Base-by-base conservation (phyloP, 2,329 filamentous ascomycete species). In the Colletotrichum eleusines region DNA sequence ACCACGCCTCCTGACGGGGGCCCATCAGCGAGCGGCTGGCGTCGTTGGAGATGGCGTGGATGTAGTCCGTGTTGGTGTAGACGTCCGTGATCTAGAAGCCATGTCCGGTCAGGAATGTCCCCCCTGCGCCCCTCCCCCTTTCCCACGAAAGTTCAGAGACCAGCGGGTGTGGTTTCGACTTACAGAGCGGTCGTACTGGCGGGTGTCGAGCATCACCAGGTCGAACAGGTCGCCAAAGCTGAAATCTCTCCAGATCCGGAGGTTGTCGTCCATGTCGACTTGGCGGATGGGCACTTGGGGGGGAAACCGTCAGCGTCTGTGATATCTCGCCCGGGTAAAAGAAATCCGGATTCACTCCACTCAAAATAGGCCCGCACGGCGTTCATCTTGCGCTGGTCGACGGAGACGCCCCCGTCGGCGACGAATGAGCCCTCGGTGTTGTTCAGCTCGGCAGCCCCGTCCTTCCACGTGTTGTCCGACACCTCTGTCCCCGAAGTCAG, bases 311-410 rank as follows among this genome's bases (percentile, higher is more conserved):
- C 16, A 72, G 50, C 26, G 18, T 18, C 5, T 20, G 28, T 1
- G 44, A 16, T 12, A 18, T 5, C 3, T 11, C 18, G 3, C 14
- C 3, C 16, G n/a, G n/a, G n/a, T n/a, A n/a, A n/a, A 16, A 12
- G 31, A 18, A 9, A 18, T 1, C 38, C 28, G 5, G 3, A 28
- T 57, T 16, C n/a, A 75, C 78, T 77, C 88, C 89, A 91, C 76
- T 92, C 90, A 70, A 91, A 92, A 75, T 91, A 91, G 1, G 91
- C 90, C 46, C 91, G 84, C 2, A 93, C 90, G 1, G 90, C 91
- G 63, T 93, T 92, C 84, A 92, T 89, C 82, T 93, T 93, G 73
- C 91, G 86, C 77, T 91, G 88, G 74, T 93, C 91, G n/a, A 92
- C 88, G 40, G 85, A 88, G n/a, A 93, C 84, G 18, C 84, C 83